phyloP scores from a whole-genome alignment of 2,329 filamentous ascomycete species.

The Clonostachys byssicola region DNA sequence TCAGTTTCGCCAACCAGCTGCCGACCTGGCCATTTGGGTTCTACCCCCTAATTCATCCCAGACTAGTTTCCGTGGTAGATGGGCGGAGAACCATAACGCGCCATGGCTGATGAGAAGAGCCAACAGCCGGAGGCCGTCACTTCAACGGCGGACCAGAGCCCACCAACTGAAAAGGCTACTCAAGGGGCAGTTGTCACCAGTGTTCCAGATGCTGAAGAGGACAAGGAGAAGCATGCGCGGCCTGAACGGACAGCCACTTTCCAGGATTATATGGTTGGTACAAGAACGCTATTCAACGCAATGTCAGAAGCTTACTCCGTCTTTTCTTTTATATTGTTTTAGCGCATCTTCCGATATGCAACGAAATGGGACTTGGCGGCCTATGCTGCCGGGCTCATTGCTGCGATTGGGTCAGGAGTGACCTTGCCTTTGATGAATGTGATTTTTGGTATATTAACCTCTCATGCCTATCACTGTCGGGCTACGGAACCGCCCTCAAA shows the following conservation, averaged over 20 bases:
- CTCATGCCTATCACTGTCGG: background rate
- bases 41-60: too few species aligned
- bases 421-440: conserved; percentile 58
- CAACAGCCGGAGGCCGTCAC: background rate
- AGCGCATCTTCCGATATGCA: conserved; percentile 51
- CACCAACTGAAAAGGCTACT: background rate
- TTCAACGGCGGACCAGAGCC: background rate
- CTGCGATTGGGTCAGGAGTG: conserved; percentile 46
- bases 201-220: background rate
- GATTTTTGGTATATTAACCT: conserved; percentile 39
- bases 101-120: background rate
- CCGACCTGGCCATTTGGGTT: too few species aligned
- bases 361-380: conserved; percentile 45
- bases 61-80: too few species aligned
- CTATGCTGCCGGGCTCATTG: conserved; percentile 38
- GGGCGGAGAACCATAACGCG: background rate
- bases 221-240: conserved; percentile 15
- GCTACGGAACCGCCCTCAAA: background rate
- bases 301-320: conserved; percentile 3
- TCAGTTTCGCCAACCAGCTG: too few species aligned
- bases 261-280: conserved; percentile 29
- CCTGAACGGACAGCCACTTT: conserved; percentile 35
- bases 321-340: background rate
- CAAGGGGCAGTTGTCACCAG: background rate
- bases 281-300: background rate